Conservation (phyloP, 1,139 yeast species). For the Arxiozyma slooffiae region DNA sequence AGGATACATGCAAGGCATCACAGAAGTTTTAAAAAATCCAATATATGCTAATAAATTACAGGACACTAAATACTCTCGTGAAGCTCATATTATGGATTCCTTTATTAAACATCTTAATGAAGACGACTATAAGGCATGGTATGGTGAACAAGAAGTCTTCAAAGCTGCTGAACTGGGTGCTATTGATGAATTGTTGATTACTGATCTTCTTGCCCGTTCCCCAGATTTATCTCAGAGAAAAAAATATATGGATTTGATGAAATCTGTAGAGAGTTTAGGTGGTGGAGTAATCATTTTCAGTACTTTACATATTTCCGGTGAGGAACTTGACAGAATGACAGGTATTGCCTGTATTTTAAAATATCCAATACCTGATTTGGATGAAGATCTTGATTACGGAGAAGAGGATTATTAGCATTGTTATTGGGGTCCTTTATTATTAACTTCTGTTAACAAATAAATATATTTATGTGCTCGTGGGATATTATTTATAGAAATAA, state of each 20-base stretch:
- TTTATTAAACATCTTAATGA: conserved; percentile 68
- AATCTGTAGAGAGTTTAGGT: conserved; percentile 58
- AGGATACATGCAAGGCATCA: conserved; percentile 85
- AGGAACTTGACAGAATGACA: conserved; percentile 76
- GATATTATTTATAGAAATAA: neutral
- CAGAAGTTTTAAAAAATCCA: conserved; percentile 70
- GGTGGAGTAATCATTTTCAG: conserved; percentile 76
- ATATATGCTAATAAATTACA: conserved; percentile 54
- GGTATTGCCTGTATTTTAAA: conserved; percentile 84
- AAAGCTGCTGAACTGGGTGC: conserved; percentile 74
- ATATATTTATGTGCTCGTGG: neutral
- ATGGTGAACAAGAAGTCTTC: conserved; percentile 72
- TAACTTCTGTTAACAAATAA: no score
- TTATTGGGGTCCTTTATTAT: no score
- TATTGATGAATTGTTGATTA: conserved; percentile 59
- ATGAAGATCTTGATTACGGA: conserved; percentile 46
- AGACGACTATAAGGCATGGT: conserved; percentile 86
- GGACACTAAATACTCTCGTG: conserved; percentile 77
- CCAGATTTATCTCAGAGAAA: conserved; percentile 63
- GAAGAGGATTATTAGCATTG: conserved; percentile 1
- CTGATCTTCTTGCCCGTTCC: conserved; percentile 72
- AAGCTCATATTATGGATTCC: conserved; percentile 59
- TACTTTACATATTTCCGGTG: conserved; percentile 82
- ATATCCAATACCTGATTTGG: conserved; percentile 78
- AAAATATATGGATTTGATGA: conserved; percentile 58